Percentiles rank a stretch among this genome's conserved stretches.
phyloP scores from a whole-genome alignment of 78 protist species.

The Dictyostelium firmibasis region DNA sequence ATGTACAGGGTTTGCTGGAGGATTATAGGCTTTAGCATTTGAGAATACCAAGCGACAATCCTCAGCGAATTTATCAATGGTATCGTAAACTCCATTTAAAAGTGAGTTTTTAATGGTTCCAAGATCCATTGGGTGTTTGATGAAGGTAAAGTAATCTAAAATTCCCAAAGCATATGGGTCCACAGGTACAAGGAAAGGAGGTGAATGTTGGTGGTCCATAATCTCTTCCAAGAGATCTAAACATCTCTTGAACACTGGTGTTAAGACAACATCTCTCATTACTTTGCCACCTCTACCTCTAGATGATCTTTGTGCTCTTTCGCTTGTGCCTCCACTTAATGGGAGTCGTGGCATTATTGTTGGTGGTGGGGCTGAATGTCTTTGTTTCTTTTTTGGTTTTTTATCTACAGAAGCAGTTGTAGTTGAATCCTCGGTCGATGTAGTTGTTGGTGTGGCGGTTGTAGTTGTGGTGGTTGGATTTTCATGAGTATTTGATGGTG shows the following conservation, averaged over 20 bases:
- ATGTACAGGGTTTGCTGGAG: slow-evolving; percentile 65
- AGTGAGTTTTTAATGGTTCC: slow-evolving; percentile 87
- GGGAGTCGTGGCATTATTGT: not conserved
- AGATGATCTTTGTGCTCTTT: slow-evolving; percentile 53
- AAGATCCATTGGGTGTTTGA: slow-evolving; percentile 95
- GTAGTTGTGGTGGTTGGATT: not conserved
- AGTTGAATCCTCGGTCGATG: not conserved
- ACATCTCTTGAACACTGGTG: slow-evolving; percentile 37
- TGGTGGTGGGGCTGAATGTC: not conserved
- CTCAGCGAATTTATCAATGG: slow-evolving; percentile 40
- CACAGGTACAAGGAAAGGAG: slow-evolving; percentile 89
- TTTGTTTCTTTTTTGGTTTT: slow-evolving; percentile 23
- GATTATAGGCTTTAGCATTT: slow-evolving; percentile 70
- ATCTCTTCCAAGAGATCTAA: slow-evolving; percentile 19
- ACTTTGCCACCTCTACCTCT: slow-evolving; percentile 17
- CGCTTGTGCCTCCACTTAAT: not conserved
- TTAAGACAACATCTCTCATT: not conserved
- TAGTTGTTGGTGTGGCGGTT: not conserved
- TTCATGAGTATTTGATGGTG: not conserved
- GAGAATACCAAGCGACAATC: slow-evolving; percentile 59
- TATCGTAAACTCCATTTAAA: slow-evolving; percentile 27
- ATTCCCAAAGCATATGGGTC: slow-evolving; percentile 87
- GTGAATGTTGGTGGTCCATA: slow-evolving; percentile 20
- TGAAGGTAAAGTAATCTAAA: slow-evolving; percentile 87
- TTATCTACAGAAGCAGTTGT: not conserved